Conservation (phyloP, 306 rosid species). For the Myrica gale region DNA sequence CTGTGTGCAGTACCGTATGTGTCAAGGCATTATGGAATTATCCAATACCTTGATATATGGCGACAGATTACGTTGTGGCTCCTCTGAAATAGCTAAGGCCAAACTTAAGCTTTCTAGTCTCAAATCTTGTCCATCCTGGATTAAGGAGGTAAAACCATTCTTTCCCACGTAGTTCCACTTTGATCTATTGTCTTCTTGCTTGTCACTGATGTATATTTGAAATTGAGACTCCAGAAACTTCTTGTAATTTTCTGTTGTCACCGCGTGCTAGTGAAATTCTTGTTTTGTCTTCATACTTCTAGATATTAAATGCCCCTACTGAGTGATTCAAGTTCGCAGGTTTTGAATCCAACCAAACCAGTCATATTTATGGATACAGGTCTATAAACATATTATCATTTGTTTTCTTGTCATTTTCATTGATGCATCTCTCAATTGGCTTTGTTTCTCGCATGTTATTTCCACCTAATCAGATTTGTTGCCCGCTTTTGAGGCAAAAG, state of each 20-base stretch:
- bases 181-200: not conserved
- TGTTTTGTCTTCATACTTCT: not conserved
- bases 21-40: constrained; percentile 82
- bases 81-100: constrained; percentile 68
- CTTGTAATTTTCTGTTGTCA: constrained; percentile 1
- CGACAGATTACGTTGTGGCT: constrained; percentile 85
- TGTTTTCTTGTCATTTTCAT: constrained; percentile 18
- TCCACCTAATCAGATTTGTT: constrained; percentile 46
- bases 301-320: not conserved
- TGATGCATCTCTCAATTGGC: not conserved
- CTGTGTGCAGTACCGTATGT: constrained; percentile 83
- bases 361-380: constrained; percentile 92
- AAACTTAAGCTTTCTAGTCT: constrained; percentile 56
- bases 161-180: constrained; percentile 12
- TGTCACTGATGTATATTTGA: not conserved
- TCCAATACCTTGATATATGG: constrained; percentile 94
- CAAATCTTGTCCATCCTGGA: constrained; percentile 59
- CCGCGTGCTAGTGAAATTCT: not conserved
- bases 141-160: constrained; percentile 52
- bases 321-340: constrained; percentile 47
- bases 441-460: constrained; percentile 20
- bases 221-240: not conserved
- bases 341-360: constrained; percentile 67
- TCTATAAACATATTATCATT: constrained; percentile 27
- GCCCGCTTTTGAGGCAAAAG: constrained; percentile 83